These are phyloP conservation scores for Curvularia sp. DNA, from an alignment of 2,329 filamentous ascomycete species.

Conservation along the genomic window DNA sequence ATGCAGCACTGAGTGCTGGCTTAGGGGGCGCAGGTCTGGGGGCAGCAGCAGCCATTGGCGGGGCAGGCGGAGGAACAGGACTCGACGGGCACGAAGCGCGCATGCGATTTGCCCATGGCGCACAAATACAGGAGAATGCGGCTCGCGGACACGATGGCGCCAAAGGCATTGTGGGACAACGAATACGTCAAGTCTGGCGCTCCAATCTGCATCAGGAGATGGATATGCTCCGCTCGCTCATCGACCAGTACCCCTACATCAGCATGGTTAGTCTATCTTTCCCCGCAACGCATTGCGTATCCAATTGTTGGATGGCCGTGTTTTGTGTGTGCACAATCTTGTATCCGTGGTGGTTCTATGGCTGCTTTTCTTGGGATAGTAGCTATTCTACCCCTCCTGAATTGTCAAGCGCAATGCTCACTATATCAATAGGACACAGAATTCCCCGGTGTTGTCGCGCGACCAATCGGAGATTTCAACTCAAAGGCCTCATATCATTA, in stretches of 20 bases:
- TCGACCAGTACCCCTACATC: constrained; percentile 93
- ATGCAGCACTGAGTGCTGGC: constrained; percentile 63
- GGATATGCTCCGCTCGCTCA: constrained; percentile 78
- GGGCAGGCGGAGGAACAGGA: constrained; percentile 65
- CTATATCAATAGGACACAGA: constrained; percentile 77
- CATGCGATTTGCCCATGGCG: constrained; percentile 84
- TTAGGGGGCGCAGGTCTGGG: constrained; percentile 63
- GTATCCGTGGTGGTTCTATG: constrained; percentile 11
- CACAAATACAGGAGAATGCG: constrained; percentile 58
- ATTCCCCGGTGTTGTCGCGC: constrained; percentile 95
- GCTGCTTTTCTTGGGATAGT: constrained; percentile 17
- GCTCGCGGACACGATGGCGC: constrained; percentile 61
- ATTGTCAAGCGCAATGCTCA: constrained; percentile 23
- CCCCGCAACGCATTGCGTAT: constrained; percentile 6
- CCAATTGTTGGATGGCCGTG: constrained; percentile 10
- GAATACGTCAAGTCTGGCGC: constrained; percentile 97
- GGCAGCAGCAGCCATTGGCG: constrained; percentile 61
- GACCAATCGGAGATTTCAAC: constrained; percentile 92
- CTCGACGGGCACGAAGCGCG: constrained; percentile 86
- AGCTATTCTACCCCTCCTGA: constrained; percentile 11
- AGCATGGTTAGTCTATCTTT: constrained; percentile 77
- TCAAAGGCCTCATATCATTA: constrained; percentile 99
- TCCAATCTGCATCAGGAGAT: constrained; percentile 92
- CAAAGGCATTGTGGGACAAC: constrained; percentile 67
- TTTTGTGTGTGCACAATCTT: constrained; percentile 23